Evolutionary conservation across 2,329 filamentous ascomycete genomes (phyloP), one percentile per base, ranked within the genome.

Genomic region (Aspergillus sp.): DNA sequence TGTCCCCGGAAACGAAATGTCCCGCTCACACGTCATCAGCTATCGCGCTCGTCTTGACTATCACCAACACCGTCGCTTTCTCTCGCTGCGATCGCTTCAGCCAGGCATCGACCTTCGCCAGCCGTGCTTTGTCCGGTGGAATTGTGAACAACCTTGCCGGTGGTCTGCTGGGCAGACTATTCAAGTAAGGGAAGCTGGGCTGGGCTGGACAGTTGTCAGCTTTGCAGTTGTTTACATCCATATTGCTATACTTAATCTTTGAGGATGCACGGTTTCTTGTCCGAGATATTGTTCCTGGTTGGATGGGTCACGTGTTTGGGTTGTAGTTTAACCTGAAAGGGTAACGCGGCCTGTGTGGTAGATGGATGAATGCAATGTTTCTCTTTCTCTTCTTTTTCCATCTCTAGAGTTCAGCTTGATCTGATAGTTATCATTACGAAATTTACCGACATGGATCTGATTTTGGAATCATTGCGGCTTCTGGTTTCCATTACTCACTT

Each of bases 51-150:
- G 71, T 80, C 18, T 67, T 82, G 49, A 82, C 81, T 0, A 78
- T 82, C 60, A 82, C 80, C 32, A 82, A 82, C 62, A 82, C 80
- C 1, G 69, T 82, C 45, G 80, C 80, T 6, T 82, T 82, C 68
- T 82, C 80, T 9, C 74, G 80, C 18, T 82, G 80, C 60, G 80
- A 82, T 63, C 78, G 78, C 55, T 82, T 82, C 66, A 80, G 80
- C 61, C 80, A 88, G 66, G 86, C 86, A 11, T 85, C 83, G 42
- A 84, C 77, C 53, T 82, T 84, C 62, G 84, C 85, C 6, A 84
- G 81, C 49, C 80, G 78, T 46, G 84, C 84, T 5, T 75, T 87
- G 55, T 78, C 80, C 7, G 83, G 84, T 49, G 80, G 82, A 3
- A 74, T 86, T 57, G 82, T 83, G 57, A 80, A 80, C 65, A 85